Percentiles rank a stretch among this genome's conserved stretches.
phyloP scores from a whole-genome alignment of 2,329 filamentous ascomycete species.

The Colletotrichum agaves region DNA sequence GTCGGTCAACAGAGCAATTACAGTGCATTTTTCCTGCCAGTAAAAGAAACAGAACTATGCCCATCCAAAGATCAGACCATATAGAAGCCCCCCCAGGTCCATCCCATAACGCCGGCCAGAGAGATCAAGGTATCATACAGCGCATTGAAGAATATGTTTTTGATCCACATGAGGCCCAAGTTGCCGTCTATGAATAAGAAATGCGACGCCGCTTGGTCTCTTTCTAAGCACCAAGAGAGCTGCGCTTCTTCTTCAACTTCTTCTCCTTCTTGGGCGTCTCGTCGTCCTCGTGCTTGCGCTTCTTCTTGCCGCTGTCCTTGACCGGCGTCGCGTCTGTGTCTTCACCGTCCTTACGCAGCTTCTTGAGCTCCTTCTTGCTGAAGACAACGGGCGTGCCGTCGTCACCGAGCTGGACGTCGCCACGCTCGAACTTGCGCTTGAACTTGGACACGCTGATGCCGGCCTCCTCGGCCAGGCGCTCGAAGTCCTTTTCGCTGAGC shows the following conservation, averaged over 20 bases:
- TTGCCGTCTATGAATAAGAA: conserved; percentile 37
- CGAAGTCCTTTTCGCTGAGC: conserved; percentile 66
- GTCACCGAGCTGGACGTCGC: conserved; percentile 74
- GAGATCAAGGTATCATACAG: conserved; percentile 41
- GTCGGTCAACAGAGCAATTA: conserved; percentile 31
- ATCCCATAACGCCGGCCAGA: conserved; percentile 38
- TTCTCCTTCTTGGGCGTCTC: conserved; percentile 74
- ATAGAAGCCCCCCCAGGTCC: conserved; percentile 31
- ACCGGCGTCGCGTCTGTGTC: conserved; percentile 56
- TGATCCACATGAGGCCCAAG: conserved; percentile 38
- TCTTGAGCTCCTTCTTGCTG: conserved; percentile 83
- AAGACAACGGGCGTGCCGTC: conserved; percentile 74
- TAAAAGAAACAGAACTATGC: conserved; percentile 37
- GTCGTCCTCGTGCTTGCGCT: conserved; percentile 76
- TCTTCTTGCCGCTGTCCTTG: conserved; percentile 68
- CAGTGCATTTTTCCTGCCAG: conserved; percentile 38
- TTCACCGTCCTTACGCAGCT: conserved; percentile 71
- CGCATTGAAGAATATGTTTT: conserved; percentile 37
- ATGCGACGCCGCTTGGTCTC: conserved; percentile 33
- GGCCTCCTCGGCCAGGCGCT: conserved; percentile 71
- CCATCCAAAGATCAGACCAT: conserved; percentile 39
- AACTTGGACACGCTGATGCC: conserved; percentile 81
- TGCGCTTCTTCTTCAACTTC: conserved; percentile 60
- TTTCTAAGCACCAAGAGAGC: conserved; percentile 38
- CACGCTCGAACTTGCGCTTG: conserved; percentile 80